A percentile compares a stretch with the other conserved stretches of the same genome.
phyloP scores from a whole-genome alignment of 2,329 filamentous ascomycete genomes.

The Cytospora piceae region DNA sequence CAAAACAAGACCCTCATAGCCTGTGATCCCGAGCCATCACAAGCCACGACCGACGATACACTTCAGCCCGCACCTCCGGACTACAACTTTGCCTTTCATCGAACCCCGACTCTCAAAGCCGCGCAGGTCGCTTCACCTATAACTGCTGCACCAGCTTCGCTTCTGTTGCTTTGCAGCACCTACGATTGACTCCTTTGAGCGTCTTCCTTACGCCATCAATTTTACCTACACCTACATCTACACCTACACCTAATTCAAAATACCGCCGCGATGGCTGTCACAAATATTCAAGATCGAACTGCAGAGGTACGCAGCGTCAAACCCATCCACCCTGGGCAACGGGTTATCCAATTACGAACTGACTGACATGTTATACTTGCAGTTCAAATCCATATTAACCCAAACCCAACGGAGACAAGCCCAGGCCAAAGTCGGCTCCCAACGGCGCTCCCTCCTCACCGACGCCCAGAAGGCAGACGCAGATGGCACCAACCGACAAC shows the following conservation, averaged over 20 bases:
- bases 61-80: not conserved
- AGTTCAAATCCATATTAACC: slow-evolving; percentile 84
- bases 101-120: slow-evolving; percentile 5
- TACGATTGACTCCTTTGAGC: slow-evolving; percentile 3
- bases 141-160: slow-evolving; percentile 13
- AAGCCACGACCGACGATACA: slow-evolving; percentile 3
- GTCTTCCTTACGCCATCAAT: slow-evolving; percentile 1
- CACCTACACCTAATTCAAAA: not conserved
- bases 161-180: slow-evolving; percentile 2
- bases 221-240: not conserved
- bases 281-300: slow-evolving; percentile 94
- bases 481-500: slow-evolving; percentile 53
- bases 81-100: slow-evolving; percentile 4
- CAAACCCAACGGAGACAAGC: slow-evolving; percentile 83
- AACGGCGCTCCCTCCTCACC: slow-evolving; percentile 79
- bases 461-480: slow-evolving; percentile 71
- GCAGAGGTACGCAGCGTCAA: slow-evolving; percentile 56
- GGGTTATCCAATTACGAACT: slow-evolving; percentile 1
- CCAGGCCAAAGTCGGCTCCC: slow-evolving; percentile 74
- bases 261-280: slow-evolving; percentile 57
- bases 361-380: not conserved
- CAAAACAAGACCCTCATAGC: slow-evolving; percentile 4
- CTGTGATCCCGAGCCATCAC: slow-evolving; percentile 5
- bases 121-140: slow-evolving; percentile 27
- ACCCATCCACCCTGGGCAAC: not conserved